Evolutionary conservation across 495 filamentous ascomycete genomes (phyloP).

Genomic region (Talaromyces trachyspermus): DNA sequence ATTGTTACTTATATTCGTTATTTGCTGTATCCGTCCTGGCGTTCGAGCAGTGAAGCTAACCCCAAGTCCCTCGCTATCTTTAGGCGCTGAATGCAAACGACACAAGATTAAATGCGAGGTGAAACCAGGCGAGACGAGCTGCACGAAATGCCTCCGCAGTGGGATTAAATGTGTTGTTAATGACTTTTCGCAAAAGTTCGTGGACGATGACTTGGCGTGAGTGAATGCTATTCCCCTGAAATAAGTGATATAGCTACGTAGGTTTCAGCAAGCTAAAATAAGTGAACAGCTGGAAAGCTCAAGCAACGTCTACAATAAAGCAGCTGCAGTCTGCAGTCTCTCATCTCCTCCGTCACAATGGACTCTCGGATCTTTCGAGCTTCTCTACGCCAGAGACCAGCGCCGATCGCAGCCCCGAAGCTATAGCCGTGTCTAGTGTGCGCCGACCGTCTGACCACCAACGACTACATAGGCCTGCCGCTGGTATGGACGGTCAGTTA

Average conservation of each 20-base stretch:
- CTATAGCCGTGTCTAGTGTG: slow-evolving; percentile 17
- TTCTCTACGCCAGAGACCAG: slow-evolving; percentile 24
- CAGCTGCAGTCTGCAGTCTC: slow-evolving; percentile 39
- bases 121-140: slow-evolving; percentile 32
- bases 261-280: too few relatives aligned
- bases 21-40: too few relatives aligned
- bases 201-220: slow-evolving; percentile 40
- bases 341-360: slow-evolving; percentile 33
- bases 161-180: slow-evolving; percentile 43
- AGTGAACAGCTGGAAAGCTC: slow-evolving; percentile 34
- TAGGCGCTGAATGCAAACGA: slow-evolving; percentile 43
- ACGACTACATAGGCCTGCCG: slow-evolving; percentile 23
- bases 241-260: too few relatives aligned
- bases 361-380: slow-evolving; percentile 33
- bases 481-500: slow-evolving; percentile 9
- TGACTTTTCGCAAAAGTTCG: slow-evolving; percentile 44
- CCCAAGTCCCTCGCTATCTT: too few relatives aligned
- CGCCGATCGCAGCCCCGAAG: slow-evolving; percentile 25
- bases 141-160: slow-evolving; percentile 39
- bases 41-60: too few relatives aligned
- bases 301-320: slow-evolving; percentile 31
- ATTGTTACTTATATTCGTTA: too few relatives aligned
- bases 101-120: slow-evolving; percentile 45
- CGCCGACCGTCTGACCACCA: slow-evolving; percentile 22
- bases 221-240: slow-evolving; percentile 16